phyloP scores from a whole-genome alignment of 495 filamentous ascomycete species.

The Penicillium tannophilum region DNA sequence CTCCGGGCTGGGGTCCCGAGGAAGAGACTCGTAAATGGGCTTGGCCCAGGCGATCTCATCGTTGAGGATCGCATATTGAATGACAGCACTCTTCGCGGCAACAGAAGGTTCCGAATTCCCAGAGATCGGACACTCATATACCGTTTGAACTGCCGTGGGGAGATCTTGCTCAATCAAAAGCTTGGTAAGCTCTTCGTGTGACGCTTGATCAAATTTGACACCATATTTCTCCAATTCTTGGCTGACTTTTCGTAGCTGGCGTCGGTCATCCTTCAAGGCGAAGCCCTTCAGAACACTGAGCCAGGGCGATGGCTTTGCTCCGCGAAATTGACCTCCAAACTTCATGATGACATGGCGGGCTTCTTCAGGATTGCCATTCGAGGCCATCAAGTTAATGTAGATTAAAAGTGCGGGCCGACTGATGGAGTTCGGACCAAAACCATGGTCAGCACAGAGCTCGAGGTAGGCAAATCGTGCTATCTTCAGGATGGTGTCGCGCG shows the following conservation, averaged over 20 bases:
- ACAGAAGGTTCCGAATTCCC: constrained; percentile 40
- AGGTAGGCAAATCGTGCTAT: constrained; percentile 59
- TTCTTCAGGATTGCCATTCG: constrained; percentile 60
- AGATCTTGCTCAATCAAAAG: constrained; percentile 42
- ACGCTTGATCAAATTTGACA: constrained; percentile 35
- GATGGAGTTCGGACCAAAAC: constrained; percentile 37
- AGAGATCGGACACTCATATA: constrained; percentile 60
- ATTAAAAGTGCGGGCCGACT: constrained; percentile 46
- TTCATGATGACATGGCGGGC: constrained; percentile 54
- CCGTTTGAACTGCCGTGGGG: constrained; percentile 38
- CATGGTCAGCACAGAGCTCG: constrained; percentile 51
- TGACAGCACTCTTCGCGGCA: constrained; percentile 49
- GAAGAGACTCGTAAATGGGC: constrained; percentile 60
- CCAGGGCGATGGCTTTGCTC: constrained; percentile 53
- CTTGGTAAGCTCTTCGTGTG: constrained; percentile 41
- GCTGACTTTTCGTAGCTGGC: constrained; percentile 36
- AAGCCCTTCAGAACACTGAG: constrained; percentile 65
- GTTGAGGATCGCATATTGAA: constrained; percentile 60
- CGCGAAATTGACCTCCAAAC: constrained; percentile 40
- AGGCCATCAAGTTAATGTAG: constrained; percentile 57
- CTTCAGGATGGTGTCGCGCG: constrained; percentile 40
- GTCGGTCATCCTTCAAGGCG: constrained; percentile 60
- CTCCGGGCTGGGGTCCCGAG: constrained; percentile 51
- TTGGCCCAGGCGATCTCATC: constrained; percentile 64
- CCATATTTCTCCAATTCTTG: constrained; percentile 34